A percentile compares a stretch with the other conserved stretches of the same genome.
Conservation (phyloP, 257 asterid genomes). For the Lycium barbarum region DNA sequence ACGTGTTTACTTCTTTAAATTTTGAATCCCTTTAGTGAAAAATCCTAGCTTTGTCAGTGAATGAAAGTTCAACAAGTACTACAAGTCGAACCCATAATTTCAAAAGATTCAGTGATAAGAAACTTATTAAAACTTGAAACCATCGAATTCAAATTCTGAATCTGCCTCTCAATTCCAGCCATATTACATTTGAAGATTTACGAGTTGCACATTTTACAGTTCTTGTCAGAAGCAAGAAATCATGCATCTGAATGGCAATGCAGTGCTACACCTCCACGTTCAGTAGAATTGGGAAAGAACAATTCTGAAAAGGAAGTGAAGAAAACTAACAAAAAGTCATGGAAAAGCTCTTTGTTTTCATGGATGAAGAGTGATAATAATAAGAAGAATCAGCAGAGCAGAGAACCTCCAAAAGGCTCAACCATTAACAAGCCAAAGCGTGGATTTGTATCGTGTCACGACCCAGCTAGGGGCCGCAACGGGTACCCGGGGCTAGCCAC, state of each 20-base stretch:
- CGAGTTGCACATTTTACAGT: constrained; percentile 41
- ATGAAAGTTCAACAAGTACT: too few species aligned
- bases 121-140: neutral
- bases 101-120: neutral
- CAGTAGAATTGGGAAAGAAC: constrained; percentile 35
- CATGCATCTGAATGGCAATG: constrained; percentile 33
- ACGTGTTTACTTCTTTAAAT: too few species aligned
- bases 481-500: too few species aligned
- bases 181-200: neutral
- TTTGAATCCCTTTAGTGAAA: too few species aligned
- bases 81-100: neutral
- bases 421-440: constrained; percentile 39
- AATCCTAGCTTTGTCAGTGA: neutral
- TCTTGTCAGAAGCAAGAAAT: constrained; percentile 72
- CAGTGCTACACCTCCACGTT: constrained; percentile 21
- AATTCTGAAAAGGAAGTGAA: constrained; percentile 31
- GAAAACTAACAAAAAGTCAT: constrained; percentile 59
- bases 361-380: constrained; percentile 64
- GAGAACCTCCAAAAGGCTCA: constrained; percentile 37
- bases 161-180: neutral
- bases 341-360: constrained; percentile 69
- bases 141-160: neutral
- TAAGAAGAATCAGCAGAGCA: constrained; percentile 44
- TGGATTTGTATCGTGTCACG: constrained; percentile 54
- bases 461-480: too few species aligned